Evolutionary conservation across 352 stramenopile species (phyloP), one percentile per base, ranked within the genome.

Genomic region (Globisporangium canariense): DNA sequence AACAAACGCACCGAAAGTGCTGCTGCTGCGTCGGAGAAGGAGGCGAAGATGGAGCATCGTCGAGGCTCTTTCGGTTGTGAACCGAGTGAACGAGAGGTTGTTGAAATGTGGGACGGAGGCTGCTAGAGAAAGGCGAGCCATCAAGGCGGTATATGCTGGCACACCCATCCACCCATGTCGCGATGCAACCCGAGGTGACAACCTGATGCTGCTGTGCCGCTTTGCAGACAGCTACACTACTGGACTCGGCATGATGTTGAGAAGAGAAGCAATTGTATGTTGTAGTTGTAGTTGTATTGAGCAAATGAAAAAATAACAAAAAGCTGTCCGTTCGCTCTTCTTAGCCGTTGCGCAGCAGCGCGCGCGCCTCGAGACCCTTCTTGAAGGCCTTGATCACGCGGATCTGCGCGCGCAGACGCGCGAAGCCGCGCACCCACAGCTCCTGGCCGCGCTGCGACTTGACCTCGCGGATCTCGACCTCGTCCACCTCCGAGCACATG

Each of bases 321-420:
- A 50, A 50, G 18, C 43, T 50, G 43, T 20, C 43, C 40, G 40
- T 50, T 50, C 11, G 47, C 47, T 53, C 11, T 18, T 32, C 46
- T 25, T 65, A 68, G 28, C 58, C 47, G 20, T 68, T 58, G 18
- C 55, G 55, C 36, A 73, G 57, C 49, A 73, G 52, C 16, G 55
- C 58, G 10, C 58, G 62, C n/a, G 55, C 51, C 54, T 86, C 62
- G 45, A 89, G 64, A 7, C 69, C 76, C 64, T 83, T 86, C 69
- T 83, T 67, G 67, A 90, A 90, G 4, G 81, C 81, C 58, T 83
- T 84, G 51, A 90, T 62, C 38, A 90, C 81, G 50, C 81, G 79
- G 55, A 87, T 73, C 59, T 90, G 81, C 22, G 81, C 77, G 8
- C 75, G 76, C 54, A 89, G 62, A n/a, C 77, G 77, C 4, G 72